A percentile compares a stretch with the other conserved stretches of the same genome.
phyloP scores from a whole-genome alignment of 2,329 filamentous ascomycete species.

The Xylaria sp. region DNA sequence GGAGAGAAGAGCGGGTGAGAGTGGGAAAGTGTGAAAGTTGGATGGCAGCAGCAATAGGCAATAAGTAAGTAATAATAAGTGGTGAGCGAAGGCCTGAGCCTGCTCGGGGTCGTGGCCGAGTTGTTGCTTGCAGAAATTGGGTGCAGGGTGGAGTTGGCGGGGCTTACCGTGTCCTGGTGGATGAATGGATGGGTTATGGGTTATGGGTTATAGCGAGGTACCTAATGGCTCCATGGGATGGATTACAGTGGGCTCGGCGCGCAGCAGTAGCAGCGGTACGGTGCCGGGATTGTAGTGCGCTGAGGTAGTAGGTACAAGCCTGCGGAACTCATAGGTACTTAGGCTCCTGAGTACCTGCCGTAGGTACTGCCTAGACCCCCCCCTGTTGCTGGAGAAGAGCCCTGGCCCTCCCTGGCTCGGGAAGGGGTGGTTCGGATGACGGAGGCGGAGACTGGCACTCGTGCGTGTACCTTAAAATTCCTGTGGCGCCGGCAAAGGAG shows the following conservation, averaged over 20 bases:
- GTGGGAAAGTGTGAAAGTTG: constrained; percentile 25
- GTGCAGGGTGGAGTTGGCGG: constrained; percentile 25
- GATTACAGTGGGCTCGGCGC: constrained; percentile 27
- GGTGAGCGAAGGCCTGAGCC: constrained; percentile 16
- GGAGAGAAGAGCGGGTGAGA: constrained; percentile 22
- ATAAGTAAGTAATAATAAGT: constrained; percentile 35
- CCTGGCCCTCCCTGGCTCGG: constrained; percentile 22
- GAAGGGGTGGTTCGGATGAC: constrained; percentile 27
- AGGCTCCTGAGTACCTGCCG: constrained; percentile 32
- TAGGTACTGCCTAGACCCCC: constrained; percentile 14
- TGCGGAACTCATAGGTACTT: constrained; percentile 29
- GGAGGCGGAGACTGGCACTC: constrained; percentile 27
- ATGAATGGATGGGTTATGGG: constrained; percentile 9
- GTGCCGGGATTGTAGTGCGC: constrained; percentile 27
- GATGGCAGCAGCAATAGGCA: constrained; percentile 27
- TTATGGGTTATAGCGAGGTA: constrained; percentile 21
- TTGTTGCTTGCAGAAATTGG: constrained; percentile 25
- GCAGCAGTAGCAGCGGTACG: constrained; percentile 23
- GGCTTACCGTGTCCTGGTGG: constrained; percentile 31
- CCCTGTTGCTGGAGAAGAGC: constrained; percentile 24
- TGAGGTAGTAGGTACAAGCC: constrained; percentile 28
- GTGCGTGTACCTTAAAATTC: constrained; percentile 10
- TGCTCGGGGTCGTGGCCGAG: constrained; percentile 18
- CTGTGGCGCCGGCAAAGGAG: constrained; percentile 41
- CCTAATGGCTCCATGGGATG: constrained; percentile 27